Evolutionary conservation across 2,329 filamentous ascomycete genomes (phyloP).

Genomic region (Sporothrix schenckii): DNA sequence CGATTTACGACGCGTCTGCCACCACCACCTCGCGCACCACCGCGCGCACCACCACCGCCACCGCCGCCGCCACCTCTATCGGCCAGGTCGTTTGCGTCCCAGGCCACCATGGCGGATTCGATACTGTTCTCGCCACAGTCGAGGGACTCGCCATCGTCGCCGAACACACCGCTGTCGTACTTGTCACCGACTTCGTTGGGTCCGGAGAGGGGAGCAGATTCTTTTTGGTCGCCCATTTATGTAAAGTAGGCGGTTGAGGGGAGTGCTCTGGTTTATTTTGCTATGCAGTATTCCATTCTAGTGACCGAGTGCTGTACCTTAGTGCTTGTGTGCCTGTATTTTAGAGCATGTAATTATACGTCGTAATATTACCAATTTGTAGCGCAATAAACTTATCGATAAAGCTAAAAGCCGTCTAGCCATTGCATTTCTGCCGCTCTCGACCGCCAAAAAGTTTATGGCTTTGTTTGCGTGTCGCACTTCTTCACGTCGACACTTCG

Average conservation of each 20-base stretch:
- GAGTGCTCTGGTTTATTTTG: neutral
- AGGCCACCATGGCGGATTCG: neutral
- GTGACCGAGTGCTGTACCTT: conserved; percentile 6
- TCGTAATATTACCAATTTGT: neutral
- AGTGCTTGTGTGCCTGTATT: neutral
- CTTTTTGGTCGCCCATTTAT: neutral
- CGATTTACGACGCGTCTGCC: neutral
- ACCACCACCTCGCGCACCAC: neutral
- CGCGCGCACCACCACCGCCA: neutral
- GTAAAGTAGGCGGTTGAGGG: conserved; percentile 14
- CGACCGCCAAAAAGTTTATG: no score
- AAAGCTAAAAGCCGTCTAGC: neutral
- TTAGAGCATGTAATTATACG: neutral
- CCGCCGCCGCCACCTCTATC: neutral
- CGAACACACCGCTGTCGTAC: conserved; percentile 11
- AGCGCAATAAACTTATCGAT: conserved; percentile 9
- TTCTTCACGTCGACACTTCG: neutral
- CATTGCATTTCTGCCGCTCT: no score
- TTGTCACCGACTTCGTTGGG: neutral
- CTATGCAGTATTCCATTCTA: neutral
- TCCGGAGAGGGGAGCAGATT: neutral
- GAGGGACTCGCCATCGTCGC: neutral
- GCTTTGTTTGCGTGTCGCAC: no score
- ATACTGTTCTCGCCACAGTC: conserved; percentile 21
- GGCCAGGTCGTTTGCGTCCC: neutral